Evolutionary conservation across 257 asterid species (phyloP), one percentile per base, ranked within the genome.

Genomic region (Cruciata laevipes): DNA sequence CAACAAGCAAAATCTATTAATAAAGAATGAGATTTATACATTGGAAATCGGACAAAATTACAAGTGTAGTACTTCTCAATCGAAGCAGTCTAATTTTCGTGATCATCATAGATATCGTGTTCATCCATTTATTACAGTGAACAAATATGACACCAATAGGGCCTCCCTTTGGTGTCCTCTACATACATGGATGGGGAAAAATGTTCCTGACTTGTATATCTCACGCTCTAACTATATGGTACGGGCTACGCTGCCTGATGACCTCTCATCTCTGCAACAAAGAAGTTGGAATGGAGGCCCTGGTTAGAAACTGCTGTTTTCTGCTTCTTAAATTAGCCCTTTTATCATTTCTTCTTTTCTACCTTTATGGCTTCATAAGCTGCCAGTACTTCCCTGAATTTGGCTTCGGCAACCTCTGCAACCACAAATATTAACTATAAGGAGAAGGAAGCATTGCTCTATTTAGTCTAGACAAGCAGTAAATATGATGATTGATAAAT

Each of bases 351-450:
- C 76, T 82, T 86, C 77, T 96, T 85, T 66, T 93, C 97, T 11
- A 71, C 69, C 75, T 83, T 81, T 37, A 83, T 83, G 33, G 83
- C 79, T 63, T 83, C 86, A 61, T 81, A 83, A 18, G 88, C 79
- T 8, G 56, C 69, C 88, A 83, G 72, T 58, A 93, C 95, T 81
- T 93, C 96, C 85, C 85, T 90, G 66, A 85, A 93, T 77, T 87
- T 91, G 18, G 84, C 84, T 82, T 89, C 98, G 13, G 98, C 89
- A 69, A 77, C 78, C 66, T 82, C 98, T 89, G 93, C 73, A 72
- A 47, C 60, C 66, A 66, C 58, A 70, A 12, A 55, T 9, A 38
- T 1, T 40, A 25, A 47, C 2, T 8, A 23, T 20, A 10, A 7
- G 25, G 14, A 25, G 18, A 42, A 5, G 14, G 51, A 13, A 42